phyloP scores from a whole-genome alignment of 768 basidiomycete genomes.

The Fibroporia radiculosa region DNA sequence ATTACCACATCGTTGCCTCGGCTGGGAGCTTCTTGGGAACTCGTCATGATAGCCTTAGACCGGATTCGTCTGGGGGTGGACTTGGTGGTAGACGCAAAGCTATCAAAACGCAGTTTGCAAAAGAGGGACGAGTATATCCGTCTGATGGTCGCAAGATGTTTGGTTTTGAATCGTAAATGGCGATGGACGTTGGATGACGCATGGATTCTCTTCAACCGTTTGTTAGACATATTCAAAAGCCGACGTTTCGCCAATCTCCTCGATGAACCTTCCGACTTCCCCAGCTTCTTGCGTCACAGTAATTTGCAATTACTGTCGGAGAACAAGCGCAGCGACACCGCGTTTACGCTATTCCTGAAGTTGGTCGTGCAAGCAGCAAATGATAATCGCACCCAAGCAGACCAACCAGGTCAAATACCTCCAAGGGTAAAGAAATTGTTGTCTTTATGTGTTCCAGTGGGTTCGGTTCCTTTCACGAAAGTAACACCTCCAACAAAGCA shows the following conservation, averaged over 20 bases:
- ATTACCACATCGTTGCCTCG: slow-evolving; percentile 29
- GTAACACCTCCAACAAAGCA: slow-evolving; percentile 38
- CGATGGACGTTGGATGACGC: slow-evolving; percentile 60
- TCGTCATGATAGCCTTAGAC: slow-evolving; percentile 50
- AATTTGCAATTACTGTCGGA: slow-evolving; percentile 46
- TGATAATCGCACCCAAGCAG: slow-evolving; percentile 22
- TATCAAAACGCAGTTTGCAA: slow-evolving; percentile 31
- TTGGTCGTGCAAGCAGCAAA: slow-evolving; percentile 61
- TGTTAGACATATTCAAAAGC: slow-evolving; percentile 68
- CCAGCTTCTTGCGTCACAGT: slow-evolving; percentile 54
- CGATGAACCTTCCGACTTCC: slow-evolving; percentile 56
- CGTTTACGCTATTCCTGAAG: slow-evolving; percentile 77
- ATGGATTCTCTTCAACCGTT: slow-evolving; percentile 47
- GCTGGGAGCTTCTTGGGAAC: slow-evolving; percentile 57
- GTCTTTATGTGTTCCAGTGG: slow-evolving; percentile 64
- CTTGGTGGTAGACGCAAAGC: slow-evolving; percentile 31
- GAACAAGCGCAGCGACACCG: slow-evolving; percentile 51
- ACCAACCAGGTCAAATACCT: slow-evolving; percentile 20
- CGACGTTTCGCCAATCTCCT: slow-evolving; percentile 70
- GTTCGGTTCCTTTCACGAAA: slow-evolving; percentile 57
- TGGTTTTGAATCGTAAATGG: slow-evolving; percentile 71
- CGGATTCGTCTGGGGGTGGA: slow-evolving; percentile 50
- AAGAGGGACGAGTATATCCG: slow-evolving; percentile 68
- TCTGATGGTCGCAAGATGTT: slow-evolving; percentile 62
- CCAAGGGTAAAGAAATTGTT: slow-evolving; percentile 58